Base-by-base conservation (phyloP, 768 basidiomycete genomes). In the Thelephora ganbajun region DNA sequence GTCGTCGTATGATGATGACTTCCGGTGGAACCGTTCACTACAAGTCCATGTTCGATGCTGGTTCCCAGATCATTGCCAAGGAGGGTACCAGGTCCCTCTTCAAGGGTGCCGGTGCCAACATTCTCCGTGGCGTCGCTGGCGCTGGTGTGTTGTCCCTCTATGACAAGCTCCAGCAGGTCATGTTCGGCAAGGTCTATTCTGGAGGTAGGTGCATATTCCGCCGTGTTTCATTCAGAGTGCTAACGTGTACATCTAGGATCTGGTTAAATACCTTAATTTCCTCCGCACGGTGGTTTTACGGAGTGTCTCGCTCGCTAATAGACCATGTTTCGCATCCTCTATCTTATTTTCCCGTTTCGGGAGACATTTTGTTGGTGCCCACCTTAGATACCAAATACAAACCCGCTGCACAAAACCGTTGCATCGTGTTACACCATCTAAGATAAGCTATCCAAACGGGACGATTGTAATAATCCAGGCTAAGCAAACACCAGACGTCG, bases 1-100 rank as follows among this genome's bases (percentile, higher is more conserved):
- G 84, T 81, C 93, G 96, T 83, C 91, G 96, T 59, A 99, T 99
- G 96, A 99, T 99, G 96, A 98, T 98, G 94, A 98, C 96, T 34
- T 97, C 94, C 19, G 96, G 94, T 59, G 83, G 80, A 59, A 77
- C 78, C 59, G 80, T 84, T 52, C 92, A 97, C 82, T 98, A 98
- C 83, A 94, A 93, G 77, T 89, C 87, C 57, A 97, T 97, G 92
- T 84, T 94, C 67, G 93, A 98, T 61, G 93, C 93, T 62, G 90
- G 80, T 51, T 76, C 84, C 26, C 90, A 96, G 70, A 97, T 99
- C 63, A 61, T 97, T 59, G 81, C 80, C 63, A 94, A 94, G 76
- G 96, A 99, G 73, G 96, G 96, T 60, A 68, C 73, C 50, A 86
- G 83, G 69, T 97, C 94, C 9, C 77, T 98, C 63, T 97, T 98